Conservation (phyloP, 768 basidiomycete species). For the Boletus subcaerulescens region DNA sequence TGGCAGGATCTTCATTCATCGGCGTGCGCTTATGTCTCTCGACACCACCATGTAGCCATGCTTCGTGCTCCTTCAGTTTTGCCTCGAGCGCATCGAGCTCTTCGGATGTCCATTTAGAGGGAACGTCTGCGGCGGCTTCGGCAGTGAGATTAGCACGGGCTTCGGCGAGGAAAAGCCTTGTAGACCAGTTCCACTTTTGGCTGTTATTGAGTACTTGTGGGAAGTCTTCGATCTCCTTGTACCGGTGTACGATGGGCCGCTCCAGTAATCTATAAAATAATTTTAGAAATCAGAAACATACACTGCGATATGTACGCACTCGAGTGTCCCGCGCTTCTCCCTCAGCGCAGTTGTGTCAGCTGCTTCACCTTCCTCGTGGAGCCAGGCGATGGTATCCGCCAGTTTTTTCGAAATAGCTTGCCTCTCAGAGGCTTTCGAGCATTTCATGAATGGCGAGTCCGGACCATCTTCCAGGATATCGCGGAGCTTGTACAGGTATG, state of each 20-base stretch:
- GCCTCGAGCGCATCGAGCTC: slow-evolving; percentile 81
- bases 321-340: slow-evolving; percentile 73
- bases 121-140: slow-evolving; percentile 56
- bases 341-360: slow-evolving; percentile 76
- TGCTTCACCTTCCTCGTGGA: slow-evolving; percentile 77
- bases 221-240: slow-evolving; percentile 86
- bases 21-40: slow-evolving; percentile 77
- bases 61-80: slow-evolving; percentile 72
- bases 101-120: slow-evolving; percentile 80
- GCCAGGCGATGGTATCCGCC: slow-evolving; percentile 77
- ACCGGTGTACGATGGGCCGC: slow-evolving; percentile 78
- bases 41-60: slow-evolving; percentile 80
- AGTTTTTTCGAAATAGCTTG: slow-evolving; percentile 61
- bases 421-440: slow-evolving; percentile 73
- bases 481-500: slow-evolving; percentile 88
- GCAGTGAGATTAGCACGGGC: slow-evolving; percentile 72
- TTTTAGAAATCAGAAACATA: slow-evolving; percentile 1
- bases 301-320: slow-evolving; percentile 51
- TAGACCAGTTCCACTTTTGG: slow-evolving; percentile 88
- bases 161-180: slow-evolving; percentile 79
- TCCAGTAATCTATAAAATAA: slow-evolving; percentile 59
- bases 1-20: slow-evolving; percentile 79
- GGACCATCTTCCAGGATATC: slow-evolving; percentile 70
- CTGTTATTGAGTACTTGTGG: slow-evolving; percentile 77
- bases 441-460: slow-evolving; percentile 79